Base-by-base conservation (phyloP, 2,329 filamentous ascomycete species). In the Diaporthe nobilis region DNA sequence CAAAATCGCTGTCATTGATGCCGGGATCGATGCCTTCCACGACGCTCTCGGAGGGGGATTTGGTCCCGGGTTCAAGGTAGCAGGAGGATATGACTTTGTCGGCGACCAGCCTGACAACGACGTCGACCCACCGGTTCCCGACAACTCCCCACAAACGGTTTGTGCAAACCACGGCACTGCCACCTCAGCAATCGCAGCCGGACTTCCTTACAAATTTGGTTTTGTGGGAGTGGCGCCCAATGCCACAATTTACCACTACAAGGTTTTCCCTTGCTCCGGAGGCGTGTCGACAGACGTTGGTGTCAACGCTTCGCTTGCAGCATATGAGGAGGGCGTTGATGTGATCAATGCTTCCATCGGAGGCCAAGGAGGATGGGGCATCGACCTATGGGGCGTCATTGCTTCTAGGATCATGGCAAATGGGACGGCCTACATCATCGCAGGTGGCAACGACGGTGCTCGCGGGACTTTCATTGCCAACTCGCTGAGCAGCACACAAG, bases 331-430 rank as follows among this genome's bases (percentile, higher is more conserved):
- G 25, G 72, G 72, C 8, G 61, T 58, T n/a, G 72, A 74, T 42
- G 51, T 74, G 8, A 74, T 74, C 53, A 74, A 70, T 17, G 72
- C 72, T 20, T 74, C 72, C 22, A 74, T 74, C 4, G 72, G 65
- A 22, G 34, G 51, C 28, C 51, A 70, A 60, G 61, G 61, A 15
- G 72, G 72, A 39, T 74, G 72, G 72, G 61, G 72, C 17, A 68
- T n/a, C 9, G 72, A 74, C 12, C 31, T 70, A 10, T 74, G 72
- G 72, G 55, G 49, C 9, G 44, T 70, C 15, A 70, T 70, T 37
- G 72, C 61, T 12, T 57, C 42, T 8, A 70, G 65, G 10, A 74
- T 74, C 17, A 70, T 74, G 51, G 63, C 55, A 22, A 60, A 49
- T 31, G 72, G 72, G 9, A 70, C 61, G 9, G 37, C 53, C 4